These are phyloP conservation scores for Pseudogymnoascus sp. DNA, from an alignment of 2,329 filamentous ascomycete genomes.

Conservation along the genomic window DNA sequence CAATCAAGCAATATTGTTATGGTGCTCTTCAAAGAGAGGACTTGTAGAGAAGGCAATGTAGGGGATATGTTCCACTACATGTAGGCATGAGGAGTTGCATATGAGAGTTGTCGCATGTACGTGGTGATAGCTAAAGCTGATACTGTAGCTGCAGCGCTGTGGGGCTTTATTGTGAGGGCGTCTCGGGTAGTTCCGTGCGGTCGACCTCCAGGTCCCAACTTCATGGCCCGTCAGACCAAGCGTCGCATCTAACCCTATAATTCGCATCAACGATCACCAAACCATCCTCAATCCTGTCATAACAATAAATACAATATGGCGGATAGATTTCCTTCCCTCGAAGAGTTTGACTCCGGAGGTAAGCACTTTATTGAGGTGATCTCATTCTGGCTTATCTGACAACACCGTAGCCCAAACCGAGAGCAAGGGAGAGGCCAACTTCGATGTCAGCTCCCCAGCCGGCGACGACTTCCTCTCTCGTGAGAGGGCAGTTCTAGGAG, in stretches of 20 bases:
- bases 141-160: conserved; percentile 6
- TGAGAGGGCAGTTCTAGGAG: conserved; percentile 83
- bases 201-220: conserved; percentile 6
- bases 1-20: neutral
- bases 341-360: conserved; percentile 51
- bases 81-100: neutral
- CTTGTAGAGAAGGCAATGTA: neutral
- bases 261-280: conserved; percentile 4
- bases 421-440: conserved; percentile 43
- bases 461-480: conserved; percentile 82
- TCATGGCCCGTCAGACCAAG: neutral
- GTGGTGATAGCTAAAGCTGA: conserved; percentile 6
- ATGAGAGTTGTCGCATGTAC: conserved; percentile 5
- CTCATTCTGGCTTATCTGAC: conserved; percentile 12
- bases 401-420: conserved; percentile 58
- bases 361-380: conserved; percentile 16
- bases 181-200: conserved; percentile 9
- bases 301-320: conserved; percentile 38
- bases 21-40: neutral
- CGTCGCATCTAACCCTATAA: neutral
- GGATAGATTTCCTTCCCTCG: conserved; percentile 52
- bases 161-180: conserved; percentile 1
- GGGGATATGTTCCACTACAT: neutral
- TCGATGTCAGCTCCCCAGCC: conserved; percentile 50
- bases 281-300: conserved; percentile 4